Evolutionary conservation across 176 grass and related monocot species (phyloP).

Genomic region (Areca catechu): DNA sequence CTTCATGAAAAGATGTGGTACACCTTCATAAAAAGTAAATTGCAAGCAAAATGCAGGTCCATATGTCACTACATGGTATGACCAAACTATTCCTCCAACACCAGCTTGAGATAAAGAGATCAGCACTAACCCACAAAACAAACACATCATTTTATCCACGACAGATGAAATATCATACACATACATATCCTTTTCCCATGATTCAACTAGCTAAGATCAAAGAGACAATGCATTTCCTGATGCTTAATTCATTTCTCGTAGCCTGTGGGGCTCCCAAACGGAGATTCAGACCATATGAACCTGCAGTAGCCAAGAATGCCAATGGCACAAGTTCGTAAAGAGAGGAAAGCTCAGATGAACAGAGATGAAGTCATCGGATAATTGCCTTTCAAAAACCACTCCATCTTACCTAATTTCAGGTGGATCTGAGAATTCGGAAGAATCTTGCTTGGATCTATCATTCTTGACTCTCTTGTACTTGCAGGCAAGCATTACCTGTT

Average conservation of each 20-base stretch:
- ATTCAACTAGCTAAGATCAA: too few species aligned
- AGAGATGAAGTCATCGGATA: constrained; percentile 64
- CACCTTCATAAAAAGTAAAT: too few species aligned
- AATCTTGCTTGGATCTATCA: background rate
- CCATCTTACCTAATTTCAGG: too few species aligned
- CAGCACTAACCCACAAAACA: background rate
- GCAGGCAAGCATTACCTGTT: constrained; percentile 61
- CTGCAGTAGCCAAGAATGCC: constrained; percentile 46
- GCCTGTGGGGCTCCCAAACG: constrained; percentile 90
- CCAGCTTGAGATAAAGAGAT: too few species aligned
- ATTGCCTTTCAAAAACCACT: background rate
- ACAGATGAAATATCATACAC: too few species aligned
- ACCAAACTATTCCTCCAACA: too few species aligned
- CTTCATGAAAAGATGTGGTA: too few species aligned
- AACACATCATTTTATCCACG: background rate
- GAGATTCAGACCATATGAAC: constrained; percentile 62
- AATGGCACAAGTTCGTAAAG: constrained; percentile 55
- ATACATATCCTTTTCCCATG: too few species aligned
- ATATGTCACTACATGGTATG: too few species aligned
- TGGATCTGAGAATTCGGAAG: too few species aligned
- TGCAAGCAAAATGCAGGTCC: too few species aligned
- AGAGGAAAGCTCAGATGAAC: constrained; percentile 77
- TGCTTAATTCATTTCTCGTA: constrained; percentile 3
- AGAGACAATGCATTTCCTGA: too few species aligned
- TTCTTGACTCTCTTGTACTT: constrained; percentile 2